Conservation (phyloP, 2,329 filamentous ascomycete genomes). For the Berkeleyomyces basicola region DNA sequence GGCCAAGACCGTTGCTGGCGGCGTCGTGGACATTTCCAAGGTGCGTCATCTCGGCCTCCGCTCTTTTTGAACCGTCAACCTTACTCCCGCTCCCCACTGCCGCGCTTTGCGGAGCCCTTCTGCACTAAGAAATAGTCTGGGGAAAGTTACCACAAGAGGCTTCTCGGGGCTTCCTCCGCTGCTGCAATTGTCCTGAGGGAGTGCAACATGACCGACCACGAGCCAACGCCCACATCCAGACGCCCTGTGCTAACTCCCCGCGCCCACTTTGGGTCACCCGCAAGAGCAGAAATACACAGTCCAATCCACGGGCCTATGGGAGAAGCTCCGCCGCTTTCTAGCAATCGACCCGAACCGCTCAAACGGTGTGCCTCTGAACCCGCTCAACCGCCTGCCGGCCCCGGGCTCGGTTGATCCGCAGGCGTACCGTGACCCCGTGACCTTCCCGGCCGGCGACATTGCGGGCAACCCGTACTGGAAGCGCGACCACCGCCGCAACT, state of each 20-base stretch:
- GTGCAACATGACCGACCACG: not conserved
- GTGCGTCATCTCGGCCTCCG: conserved; percentile 24
- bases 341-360: conserved; percentile 78
- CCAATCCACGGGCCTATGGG: conserved; percentile 80
- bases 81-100: not conserved
- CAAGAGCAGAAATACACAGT: conserved; percentile 76
- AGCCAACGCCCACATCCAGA: not conserved
- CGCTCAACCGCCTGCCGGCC: conserved; percentile 75
- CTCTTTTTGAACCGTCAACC: not conserved
- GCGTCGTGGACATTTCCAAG: conserved; percentile 38
- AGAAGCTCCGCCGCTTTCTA: conserved; percentile 58
- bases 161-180: not conserved
- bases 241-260: not conserved
- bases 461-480: conserved; percentile 47
- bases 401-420: conserved; percentile 25
- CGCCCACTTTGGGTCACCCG: not conserved
- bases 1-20: conserved; percentile 35
- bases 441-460: conserved; percentile 38
- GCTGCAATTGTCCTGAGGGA: not conserved
- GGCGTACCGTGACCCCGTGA: conserved; percentile 23
- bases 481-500: conserved; percentile 69
- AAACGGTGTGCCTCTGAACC: conserved; percentile 81
- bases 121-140: not conserved
- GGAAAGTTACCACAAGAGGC: not conserved
- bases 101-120: not conserved